Conservation (phyloP, 371 early-diverging fungal species). For the Parasitella parasitica region DNA sequence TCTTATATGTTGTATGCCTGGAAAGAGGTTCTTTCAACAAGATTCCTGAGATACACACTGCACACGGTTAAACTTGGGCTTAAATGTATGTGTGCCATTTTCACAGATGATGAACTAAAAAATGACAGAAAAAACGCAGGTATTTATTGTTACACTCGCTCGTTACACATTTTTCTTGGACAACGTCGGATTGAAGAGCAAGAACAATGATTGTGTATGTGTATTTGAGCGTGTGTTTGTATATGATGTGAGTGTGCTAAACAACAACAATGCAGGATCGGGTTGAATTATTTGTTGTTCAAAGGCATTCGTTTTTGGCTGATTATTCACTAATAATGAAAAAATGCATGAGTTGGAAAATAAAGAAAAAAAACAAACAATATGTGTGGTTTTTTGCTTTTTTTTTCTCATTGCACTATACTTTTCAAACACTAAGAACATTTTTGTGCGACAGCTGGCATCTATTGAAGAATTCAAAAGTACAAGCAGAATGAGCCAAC, state of each 20-base stretch:
- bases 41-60: neutral
- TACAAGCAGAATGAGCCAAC: neutral
- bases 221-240: too few relatives aligned
- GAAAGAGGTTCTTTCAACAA: too few relatives aligned
- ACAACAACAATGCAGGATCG: neutral
- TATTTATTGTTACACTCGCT: neutral
- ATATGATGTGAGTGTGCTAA: too few relatives aligned
- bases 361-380: neutral
- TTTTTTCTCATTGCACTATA: neutral
- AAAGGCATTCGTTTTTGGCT: neutral
- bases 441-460: neutral
- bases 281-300: neutral
- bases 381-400: neutral
- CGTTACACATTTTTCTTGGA: neutral
- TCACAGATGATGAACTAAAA: neutral
- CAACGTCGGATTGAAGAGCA: neutral
- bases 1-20: too few relatives aligned
- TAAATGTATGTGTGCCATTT: neutral
- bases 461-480: neutral
- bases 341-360: neutral
- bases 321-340: too few relatives aligned
- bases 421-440: neutral
- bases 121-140: neutral
- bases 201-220: neutral
- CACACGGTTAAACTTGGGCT: neutral